Base-by-base conservation (phyloP, 768 basidiomycete genomes). In the Lactarius tabidus region DNA sequence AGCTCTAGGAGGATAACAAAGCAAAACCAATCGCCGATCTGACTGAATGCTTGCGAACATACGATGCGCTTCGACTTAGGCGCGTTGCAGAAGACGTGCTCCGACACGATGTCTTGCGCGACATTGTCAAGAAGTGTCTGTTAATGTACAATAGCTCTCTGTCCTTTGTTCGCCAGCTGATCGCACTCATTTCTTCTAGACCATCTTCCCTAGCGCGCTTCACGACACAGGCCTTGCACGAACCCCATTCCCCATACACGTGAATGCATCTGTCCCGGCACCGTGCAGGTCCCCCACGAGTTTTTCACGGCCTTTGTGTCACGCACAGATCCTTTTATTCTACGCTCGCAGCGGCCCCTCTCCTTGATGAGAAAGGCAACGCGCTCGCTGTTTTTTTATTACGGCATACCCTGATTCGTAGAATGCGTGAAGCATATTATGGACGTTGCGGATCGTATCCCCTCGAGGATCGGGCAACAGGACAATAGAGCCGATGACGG, bases 51-150 rank as follows among this genome's bases (percentile, higher is more conserved):
- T 75, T 95, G 52, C 78, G 84, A 52, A 89, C 89, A 3, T 95
- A 95, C 71, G 90, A 94, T 69, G 75, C 82, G 8, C 78, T 99
- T 57, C 84, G 86, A 15, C 83, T 93, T 9, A 94, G 92, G 91
- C 78, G 85, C 70, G 87, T 91, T 67, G 96, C 95, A 1, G 95
- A 96, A 76, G 91, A 94, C 65, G 86, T 97, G 20, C 77, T 98
- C 58, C 80, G 88, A 62, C 79, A 78, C 59, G 85, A 89, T 52
- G 78, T 97, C 41, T 82, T 94, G 39, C 84, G 85, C 2, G 82
- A 81, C 17, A 95, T 95, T 70, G 81, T 94, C 10, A 86, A 84
- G 71, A 90, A 90, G 94, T 89, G 60, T 43, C 74, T 70, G n/a
- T n/a, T n/a, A n/a, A n/a, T n/a, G 36, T n/a, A 53, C 48, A 52